Evolutionary conservation across 1,284 basidiomycete species (phyloP).

Genomic region (Irpex lacteus): DNA sequence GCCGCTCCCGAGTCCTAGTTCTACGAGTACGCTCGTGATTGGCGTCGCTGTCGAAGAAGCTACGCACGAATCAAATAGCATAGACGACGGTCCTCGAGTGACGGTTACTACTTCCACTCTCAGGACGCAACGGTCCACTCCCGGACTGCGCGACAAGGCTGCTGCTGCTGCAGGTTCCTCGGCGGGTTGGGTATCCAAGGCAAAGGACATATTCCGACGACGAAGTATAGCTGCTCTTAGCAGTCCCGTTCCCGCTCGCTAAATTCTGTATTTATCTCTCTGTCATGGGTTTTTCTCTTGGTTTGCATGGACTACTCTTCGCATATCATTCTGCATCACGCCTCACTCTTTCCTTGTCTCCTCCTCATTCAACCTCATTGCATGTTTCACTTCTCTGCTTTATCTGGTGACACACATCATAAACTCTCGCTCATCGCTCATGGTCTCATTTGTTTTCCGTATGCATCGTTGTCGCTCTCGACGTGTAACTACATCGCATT

Average conservation of each 20-base stretch:
- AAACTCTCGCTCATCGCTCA: neutral
- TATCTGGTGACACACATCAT: neutral
- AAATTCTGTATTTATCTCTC: neutral
- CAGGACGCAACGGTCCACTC: conserved; percentile 38
- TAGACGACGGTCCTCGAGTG: conserved; percentile 24
- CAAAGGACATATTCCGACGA: conserved; percentile 48
- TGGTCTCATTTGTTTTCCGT: neutral
- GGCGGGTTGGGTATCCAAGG: conserved; percentile 42
- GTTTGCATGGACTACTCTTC: neutral
- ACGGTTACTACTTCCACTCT: conserved; percentile 21
- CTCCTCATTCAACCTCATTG: neutral
- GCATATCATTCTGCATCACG: neutral
- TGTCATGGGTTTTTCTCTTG: neutral
- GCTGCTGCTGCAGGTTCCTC: conserved; percentile 16
- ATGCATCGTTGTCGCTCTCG: neutral
- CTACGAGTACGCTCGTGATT: conserved; percentile 39
- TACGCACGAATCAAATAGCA: conserved; percentile 37
- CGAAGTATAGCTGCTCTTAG: conserved; percentile 34
- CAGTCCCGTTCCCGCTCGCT: neutral
- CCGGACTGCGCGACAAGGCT: conserved; percentile 29
- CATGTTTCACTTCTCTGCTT: conserved; percentile 1
- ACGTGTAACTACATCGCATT: neutral
- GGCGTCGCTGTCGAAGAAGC: conserved; percentile 60
- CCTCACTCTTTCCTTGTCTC: neutral
- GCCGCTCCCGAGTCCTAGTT: conserved; percentile 18